phyloP scores from a whole-genome alignment of 2,329 filamentous ascomycete species.

The Ilyonectria mors-panacis region DNA sequence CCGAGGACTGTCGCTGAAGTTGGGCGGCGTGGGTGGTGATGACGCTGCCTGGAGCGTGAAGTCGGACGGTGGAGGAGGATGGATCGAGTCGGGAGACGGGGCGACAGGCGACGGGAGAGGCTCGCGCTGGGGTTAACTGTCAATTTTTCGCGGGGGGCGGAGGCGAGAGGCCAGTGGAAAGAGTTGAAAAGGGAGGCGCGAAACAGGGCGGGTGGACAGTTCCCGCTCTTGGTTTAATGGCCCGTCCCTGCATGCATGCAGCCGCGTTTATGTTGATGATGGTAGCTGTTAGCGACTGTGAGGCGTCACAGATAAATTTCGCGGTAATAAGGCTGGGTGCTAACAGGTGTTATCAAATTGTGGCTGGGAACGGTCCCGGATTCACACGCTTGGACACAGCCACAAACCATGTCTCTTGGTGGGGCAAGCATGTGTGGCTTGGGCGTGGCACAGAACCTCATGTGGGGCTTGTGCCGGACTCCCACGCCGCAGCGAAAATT shows the following conservation, averaged over 20 bases:
- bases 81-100: constrained; percentile 42
- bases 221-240: constrained; percentile 29
- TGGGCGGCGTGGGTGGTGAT: constrained; percentile 33
- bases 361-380: not conserved
- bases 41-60: constrained; percentile 41
- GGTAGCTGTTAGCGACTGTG: constrained; percentile 25
- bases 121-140: constrained; percentile 22
- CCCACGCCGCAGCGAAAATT: constrained; percentile 43
- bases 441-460: constrained; percentile 21
- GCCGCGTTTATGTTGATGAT: constrained; percentile 10
- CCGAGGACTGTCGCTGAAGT: constrained; percentile 28
- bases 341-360: constrained; percentile 30
- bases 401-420: constrained; percentile 15
- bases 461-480: constrained; percentile 27
- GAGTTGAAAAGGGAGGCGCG: constrained; percentile 30
- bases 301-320: not conserved
- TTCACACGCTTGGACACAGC: constrained; percentile 19
- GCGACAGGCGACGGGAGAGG: constrained; percentile 19
- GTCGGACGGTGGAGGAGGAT: constrained; percentile 42
- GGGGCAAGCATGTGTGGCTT: not conserved
- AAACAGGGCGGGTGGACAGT: constrained; percentile 31
- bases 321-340: not conserved
- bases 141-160: constrained; percentile 25
- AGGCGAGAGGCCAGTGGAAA: constrained; percentile 31
- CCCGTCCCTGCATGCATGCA: constrained; percentile 22